Base-by-base conservation (phyloP, 441 rosid genomes). In the Adansonia grandidieri region DNA sequence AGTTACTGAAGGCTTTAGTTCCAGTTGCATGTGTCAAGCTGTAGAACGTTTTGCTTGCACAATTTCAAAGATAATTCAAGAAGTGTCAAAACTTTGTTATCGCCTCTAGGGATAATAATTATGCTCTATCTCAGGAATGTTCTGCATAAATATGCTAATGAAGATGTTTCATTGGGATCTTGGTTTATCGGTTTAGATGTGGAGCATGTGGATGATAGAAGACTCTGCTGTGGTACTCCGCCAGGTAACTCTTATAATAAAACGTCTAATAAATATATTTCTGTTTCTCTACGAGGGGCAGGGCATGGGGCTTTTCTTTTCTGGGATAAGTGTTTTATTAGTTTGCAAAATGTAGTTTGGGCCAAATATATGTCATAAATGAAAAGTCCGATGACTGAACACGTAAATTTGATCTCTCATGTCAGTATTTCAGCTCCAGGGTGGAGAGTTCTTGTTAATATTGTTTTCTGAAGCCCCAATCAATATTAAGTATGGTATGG, bases 121-220 rank as follows among this genome's bases (percentile, higher is more conserved):
- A 2, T 60, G 32, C 48, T 70, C 37, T 67, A 47, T 78, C 45
- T 64, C 79, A 95, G 97, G 87, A 88, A 93, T 75, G 80, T 95
- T 57, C 89, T 94, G 78, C 98, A 93, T 82, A 93, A 84, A 82
- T 95, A 88, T 58, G 92, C 91, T 9, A 95, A 93, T 11, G 98
- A 95, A 77, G 97, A 93, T 85, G 97, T 94, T 63, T 91, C 97
- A 7, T 67, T 91, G 75, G 97, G 98, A 66, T 86, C 98, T 28
- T 94, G 98, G 97, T 93, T 91, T 82, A 90, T 94, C 58, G 97
- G 98, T 78, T 83, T 94, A 84, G 97, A 94, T 78, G 93, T 74
- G 54, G 95, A 93, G 73, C 94, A 94, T 78, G 87, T 94, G 51
- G 97, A 94, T 85, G 97, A 94, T 75, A 88, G 97, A 63, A 89